Evolutionary conservation across 768 basidiomycete genomes (phyloP), one percentile per base, ranked within the genome.

Genomic region (Leccinellum luteum): DNA sequence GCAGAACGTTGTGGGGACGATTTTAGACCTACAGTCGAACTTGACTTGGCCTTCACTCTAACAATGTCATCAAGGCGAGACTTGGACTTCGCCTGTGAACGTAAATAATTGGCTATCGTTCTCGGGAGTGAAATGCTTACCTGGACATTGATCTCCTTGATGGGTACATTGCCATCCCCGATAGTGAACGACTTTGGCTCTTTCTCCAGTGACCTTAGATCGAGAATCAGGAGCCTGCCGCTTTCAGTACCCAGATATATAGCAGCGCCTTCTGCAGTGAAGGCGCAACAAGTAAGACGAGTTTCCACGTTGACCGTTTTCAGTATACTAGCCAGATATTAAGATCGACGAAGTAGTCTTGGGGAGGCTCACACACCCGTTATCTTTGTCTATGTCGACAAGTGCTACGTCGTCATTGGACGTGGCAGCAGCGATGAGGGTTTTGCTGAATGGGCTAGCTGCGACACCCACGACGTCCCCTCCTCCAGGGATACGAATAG

Each of bases 381-480:
- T 85, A 57, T 90, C 87, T 68, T 89, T 90, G 50, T 91, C 87
- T 23, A 92, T 66, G 66, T 92, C 90, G 50, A 90, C 71, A 8
- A 90, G 76, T 4, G 71, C 76, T 12, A 91, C 76, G 44, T 74
- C 72, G 1, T 87, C 88, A 4, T 71, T 74, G 13, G 79, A 74
- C 43, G 79, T 85, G 1, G 80, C 82, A 44, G 80, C 79, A 3
- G 85, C 85, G 25, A 87, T 76, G 32, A 91, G 73, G 2, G 85
- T 86, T 74, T 86, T 90, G 72, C 88, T 90, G 69, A 89, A 90
- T 7, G 89, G 87, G 60, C 88, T 89, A 59, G 81, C 84, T 7
- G 82, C 76, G 9, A 90, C 69, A 13, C 79, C 79, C 4, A 81
- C 69, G 23, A 90, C 78, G n/a, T 80, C 70, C 8, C 83, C 84